These are phyloP conservation scores for Monosporozyma servazzii DNA, from an alignment of 805 yeast species.

Conservation along the genomic window DNA sequence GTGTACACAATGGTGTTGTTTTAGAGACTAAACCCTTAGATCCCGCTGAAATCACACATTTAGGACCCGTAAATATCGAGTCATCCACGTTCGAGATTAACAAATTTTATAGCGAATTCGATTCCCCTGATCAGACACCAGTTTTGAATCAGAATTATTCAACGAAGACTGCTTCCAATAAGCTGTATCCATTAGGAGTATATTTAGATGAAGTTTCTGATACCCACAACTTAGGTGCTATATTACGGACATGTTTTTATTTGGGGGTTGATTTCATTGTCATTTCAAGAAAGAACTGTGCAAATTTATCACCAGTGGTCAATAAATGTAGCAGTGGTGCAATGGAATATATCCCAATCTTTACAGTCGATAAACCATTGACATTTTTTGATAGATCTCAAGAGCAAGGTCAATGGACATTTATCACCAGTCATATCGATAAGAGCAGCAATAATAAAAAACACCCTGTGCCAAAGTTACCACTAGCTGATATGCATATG, in stretches of 20 bases:
- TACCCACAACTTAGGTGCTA: conserved; percentile 83
- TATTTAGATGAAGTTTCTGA: conserved; percentile 74
- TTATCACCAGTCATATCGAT: conserved; percentile 50
- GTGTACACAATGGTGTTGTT: conserved; percentile 75
- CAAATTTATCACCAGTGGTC: conserved; percentile 68
- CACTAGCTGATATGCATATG: conserved; percentile 35
- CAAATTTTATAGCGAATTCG: conserved; percentile 16
- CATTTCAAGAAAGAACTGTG: conserved; percentile 59
- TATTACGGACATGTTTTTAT: conserved; percentile 68
- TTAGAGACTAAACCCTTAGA: conserved; percentile 45
- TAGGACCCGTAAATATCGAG: conserved; percentile 26
- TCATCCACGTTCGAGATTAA: conserved; percentile 7
- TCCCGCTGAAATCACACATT: conserved; percentile 16
- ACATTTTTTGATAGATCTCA: conserved; percentile 49
- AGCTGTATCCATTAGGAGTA: conserved; percentile 54
- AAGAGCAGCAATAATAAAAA: conserved; percentile 23
- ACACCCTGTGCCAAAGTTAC: conserved; percentile 30
- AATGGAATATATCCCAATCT: conserved; percentile 60
- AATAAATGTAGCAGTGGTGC: conserved; percentile 82
- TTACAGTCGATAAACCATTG: conserved; percentile 48
- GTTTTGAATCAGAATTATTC: not conserved
- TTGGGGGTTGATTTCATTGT: conserved; percentile 76
- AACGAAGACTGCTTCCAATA: conserved; percentile 4
- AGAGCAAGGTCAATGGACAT: conserved; percentile 54
- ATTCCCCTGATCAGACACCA: conserved; percentile 3